Base-by-base conservation (phyloP, 139 green algal species). In the Asterochloris erici region DNA sequence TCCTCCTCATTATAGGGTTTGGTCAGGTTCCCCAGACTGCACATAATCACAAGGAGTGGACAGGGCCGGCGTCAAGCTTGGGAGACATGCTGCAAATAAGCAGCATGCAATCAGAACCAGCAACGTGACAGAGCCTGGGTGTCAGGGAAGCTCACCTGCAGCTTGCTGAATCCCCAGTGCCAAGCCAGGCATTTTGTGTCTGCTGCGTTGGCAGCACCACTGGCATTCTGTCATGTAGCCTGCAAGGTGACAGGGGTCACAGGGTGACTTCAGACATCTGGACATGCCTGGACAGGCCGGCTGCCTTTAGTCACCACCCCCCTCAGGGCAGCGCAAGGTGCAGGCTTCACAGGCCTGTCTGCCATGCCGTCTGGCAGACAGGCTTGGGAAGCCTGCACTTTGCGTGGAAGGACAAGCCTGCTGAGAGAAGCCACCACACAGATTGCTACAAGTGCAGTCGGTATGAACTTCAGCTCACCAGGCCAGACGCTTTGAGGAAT, bases 221-320 rank as follows among this genome's bases (percentile, higher is more conserved):
- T 0, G 94, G 94, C 94, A 96, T 96, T 66, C 94, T 88, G 90
- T 95, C 88, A 82, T 97, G 94, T 81, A 97, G 89, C 92, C 83
- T 83, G 77, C 80, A 79, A 63, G 54, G n/a, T 77, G 71, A 27
- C 24, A 54, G 23, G n/a, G 26, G n/a, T 2, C 73, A 73, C 21
- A 73, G 23, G 68, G 68, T 78, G 73, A 78, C 73, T 24, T 54
- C 16, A 24, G 0, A 24, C 0, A 38, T 12, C 73, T 71, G 66
- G 66, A 71, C 26, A 61, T 38, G 16, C 15, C n/a, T 78, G 26
- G 13, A 29, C 13, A 24, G n/a, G n/a, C 24, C 68, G 13, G 10
- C n/a, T 74, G 14, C 14, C 2, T 54, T 6, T 10, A 6, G 6
- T 54, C 38, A 54, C 38, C 38, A 54, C 38, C 38, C 38, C 38